Percentiles rank a stretch among this genome's conserved stretches.
Conservation (phyloP, 345 rosid species). For the Leavenworthia alabamica region DNA sequence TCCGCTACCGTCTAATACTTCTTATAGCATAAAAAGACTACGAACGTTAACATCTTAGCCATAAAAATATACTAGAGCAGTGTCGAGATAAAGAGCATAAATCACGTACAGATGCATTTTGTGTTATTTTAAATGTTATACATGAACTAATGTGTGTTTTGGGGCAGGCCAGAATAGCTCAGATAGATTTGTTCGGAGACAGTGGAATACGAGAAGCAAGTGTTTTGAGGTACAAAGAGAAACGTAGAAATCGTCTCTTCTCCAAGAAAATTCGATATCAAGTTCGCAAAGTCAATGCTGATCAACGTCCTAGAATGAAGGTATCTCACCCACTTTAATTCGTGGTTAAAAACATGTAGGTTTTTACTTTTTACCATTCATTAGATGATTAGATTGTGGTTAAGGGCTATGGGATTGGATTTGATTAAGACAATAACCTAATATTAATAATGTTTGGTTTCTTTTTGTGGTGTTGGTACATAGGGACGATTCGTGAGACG, state of each 20-base stretch:
- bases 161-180: conserved; percentile 71
- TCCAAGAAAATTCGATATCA: conserved; percentile 89
- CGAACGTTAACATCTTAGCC: background rate
- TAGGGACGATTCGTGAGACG: conserved; percentile 38
- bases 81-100: background rate
- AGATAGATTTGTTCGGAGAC: conserved; percentile 66
- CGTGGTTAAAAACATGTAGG: background rate
- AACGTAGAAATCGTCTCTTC: conserved; percentile 75
- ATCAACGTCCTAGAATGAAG: conserved; percentile 89
- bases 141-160: background rate
- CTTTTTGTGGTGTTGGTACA: conserved; percentile 29
- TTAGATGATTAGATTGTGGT: background rate
- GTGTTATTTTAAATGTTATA: background rate
- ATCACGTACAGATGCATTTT: background rate
- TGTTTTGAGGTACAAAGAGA: conserved; percentile 83
- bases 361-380: conserved; percentile 13
- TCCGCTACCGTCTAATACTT: background rate
- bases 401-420: background rate
- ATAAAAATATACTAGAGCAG: background rate
- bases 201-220: conserved; percentile 74
- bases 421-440: conserved; percentile 27
- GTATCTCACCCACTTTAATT: conserved; percentile 31
- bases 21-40: conserved; percentile 17
- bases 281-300: conserved; percentile 86
- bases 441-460: conserved; percentile 16